Evolutionary conservation across 2,329 filamentous ascomycete species (phyloP).

Genomic region (Pestalotiopsis sp.): DNA sequence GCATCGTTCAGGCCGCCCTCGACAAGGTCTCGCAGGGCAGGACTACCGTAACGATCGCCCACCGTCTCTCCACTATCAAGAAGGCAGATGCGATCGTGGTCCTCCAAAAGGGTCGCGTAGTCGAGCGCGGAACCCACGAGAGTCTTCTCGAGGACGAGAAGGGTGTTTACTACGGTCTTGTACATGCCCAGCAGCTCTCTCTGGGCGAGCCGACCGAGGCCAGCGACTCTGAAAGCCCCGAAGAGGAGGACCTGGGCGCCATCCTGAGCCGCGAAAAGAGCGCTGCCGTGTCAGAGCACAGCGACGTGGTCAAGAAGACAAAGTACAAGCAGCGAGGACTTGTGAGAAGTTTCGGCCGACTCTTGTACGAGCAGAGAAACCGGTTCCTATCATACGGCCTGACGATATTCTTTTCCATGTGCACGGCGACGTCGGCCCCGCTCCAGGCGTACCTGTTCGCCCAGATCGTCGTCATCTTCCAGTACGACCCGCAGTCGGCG

Average conservation of each 20-base stretch:
- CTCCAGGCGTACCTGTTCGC: constrained; percentile 59
- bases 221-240: constrained; percentile 31
- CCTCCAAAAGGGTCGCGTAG: constrained; percentile 67
- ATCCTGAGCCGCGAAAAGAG: constrained; percentile 48
- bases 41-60: constrained; percentile 75
- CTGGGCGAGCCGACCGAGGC: constrained; percentile 49
- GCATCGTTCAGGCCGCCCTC: constrained; percentile 66
- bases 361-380: constrained; percentile 57
- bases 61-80: constrained; percentile 74
- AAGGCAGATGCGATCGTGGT: constrained; percentile 81
- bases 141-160: constrained; percentile 61
- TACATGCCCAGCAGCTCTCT: constrained; percentile 62
- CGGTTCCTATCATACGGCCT: constrained; percentile 53
- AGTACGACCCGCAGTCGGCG: constrained; percentile 27
- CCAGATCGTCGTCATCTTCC: constrained; percentile 53
- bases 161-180: constrained; percentile 69
- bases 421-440: constrained; percentile 46
- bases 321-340: constrained; percentile 42
- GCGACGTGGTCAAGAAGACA: constrained; percentile 18
- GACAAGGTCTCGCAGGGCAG: constrained; percentile 62
- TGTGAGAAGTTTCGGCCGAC: constrained; percentile 53
- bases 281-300: constrained; percentile 37
- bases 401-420: constrained; percentile 48
- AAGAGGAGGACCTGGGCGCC: constrained; percentile 42
- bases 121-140: constrained; percentile 77